Base-by-base conservation (phyloP, 2,329 filamentous ascomycete species). In the Falciphora oryzae region DNA sequence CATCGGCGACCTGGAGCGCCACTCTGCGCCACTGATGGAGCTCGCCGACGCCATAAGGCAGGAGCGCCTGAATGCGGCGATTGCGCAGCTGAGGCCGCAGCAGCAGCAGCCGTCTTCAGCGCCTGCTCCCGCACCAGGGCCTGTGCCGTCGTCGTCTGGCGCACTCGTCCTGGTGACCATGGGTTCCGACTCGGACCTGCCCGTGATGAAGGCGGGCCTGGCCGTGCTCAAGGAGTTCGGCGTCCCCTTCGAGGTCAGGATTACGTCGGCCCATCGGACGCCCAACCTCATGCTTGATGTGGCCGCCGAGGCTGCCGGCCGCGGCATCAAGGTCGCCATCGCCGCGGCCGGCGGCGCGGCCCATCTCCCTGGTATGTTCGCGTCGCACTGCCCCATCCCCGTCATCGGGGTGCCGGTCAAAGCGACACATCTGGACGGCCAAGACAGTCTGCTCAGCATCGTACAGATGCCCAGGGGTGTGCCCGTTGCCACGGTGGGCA, bases 201-300 rank as follows among this genome's bases (percentile, higher is more conserved):
- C 83, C 2, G 85, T 90, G 22, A 84, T 93, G 56, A 82, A 82
- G 66, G 83, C 84, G 0, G 89, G 85, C 1, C 79, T 92, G 27
- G 83, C 89, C 65, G 82, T 92, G 44, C 82, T 93, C 3, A 79
- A 84, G 64, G 80, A 85, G n/a, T 89, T 94, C 67, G 73, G 79
- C n/a, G 89, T 95, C 14, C 88, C 90, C 0, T 91, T 86, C 77
- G 85, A 89, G 8, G 82, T 87, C 22, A 86, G 86, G 71, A 93
- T 95, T 72, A 93, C 91, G 0, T 93, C 90, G 2, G 92, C 92
- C 0, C 90, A 93, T 75, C 83, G 90, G 44, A 93, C 90, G 2
- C 89, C 90, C 3, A 78, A 83, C 58, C 84, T 83, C 69, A 93
- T 93, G 89, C 84, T 83, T 61, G 77, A 86, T 65, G 85, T 91